These are phyloP conservation scores for Nakazawaea molendinolei DNA, from an alignment of 805 yeast genomes.

Conservation along the genomic window DNA sequence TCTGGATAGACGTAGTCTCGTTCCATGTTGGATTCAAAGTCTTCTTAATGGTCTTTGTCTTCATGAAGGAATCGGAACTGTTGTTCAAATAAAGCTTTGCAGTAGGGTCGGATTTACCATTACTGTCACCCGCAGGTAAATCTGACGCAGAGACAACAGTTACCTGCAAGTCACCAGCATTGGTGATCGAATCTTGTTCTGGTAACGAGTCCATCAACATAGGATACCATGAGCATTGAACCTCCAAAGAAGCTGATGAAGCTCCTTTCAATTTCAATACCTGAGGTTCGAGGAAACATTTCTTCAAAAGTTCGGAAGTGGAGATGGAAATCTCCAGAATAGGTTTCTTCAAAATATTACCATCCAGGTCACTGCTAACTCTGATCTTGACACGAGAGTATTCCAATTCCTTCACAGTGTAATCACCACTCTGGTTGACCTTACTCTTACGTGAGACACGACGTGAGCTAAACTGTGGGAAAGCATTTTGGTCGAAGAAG, in stretches of 20 bases:
- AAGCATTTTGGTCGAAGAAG: slow-evolving; percentile 70
- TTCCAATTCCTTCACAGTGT: slow-evolving; percentile 68
- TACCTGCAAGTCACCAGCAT: slow-evolving; percentile 65
- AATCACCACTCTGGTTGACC: slow-evolving; percentile 56
- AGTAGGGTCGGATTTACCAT: slow-evolving; percentile 93
- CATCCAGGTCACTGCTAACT: slow-evolving; percentile 46
- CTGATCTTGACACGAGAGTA: slow-evolving; percentile 63
- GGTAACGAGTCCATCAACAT: slow-evolving; percentile 55
- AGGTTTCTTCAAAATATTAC: slow-evolving; percentile 49
- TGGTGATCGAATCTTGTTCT: slow-evolving; percentile 64
- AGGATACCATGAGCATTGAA: slow-evolving; percentile 78
- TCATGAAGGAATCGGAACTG: slow-evolving; percentile 48
- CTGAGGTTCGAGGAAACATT: slow-evolving; percentile 58
- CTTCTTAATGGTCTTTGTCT: slow-evolving; percentile 77
- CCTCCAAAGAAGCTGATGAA: slow-evolving; percentile 42
- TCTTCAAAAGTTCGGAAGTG: slow-evolving; percentile 56
- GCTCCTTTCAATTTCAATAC: slow-evolving; percentile 49
- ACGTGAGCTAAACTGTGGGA: slow-evolving; percentile 53
- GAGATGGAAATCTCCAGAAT: slow-evolving; percentile 61
- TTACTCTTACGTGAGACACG: slow-evolving; percentile 34
- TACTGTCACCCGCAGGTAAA: slow-evolving; percentile 79
- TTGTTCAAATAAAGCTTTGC: slow-evolving; percentile 64
- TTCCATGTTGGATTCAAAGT: slow-evolving; percentile 90
- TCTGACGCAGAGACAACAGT: slow-evolving; percentile 57
- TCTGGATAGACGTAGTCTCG: slow-evolving; percentile 51